Base-by-base conservation (phyloP, 192 early-diverging fungal species). In the Chytriomyces hyalinus region DNA sequence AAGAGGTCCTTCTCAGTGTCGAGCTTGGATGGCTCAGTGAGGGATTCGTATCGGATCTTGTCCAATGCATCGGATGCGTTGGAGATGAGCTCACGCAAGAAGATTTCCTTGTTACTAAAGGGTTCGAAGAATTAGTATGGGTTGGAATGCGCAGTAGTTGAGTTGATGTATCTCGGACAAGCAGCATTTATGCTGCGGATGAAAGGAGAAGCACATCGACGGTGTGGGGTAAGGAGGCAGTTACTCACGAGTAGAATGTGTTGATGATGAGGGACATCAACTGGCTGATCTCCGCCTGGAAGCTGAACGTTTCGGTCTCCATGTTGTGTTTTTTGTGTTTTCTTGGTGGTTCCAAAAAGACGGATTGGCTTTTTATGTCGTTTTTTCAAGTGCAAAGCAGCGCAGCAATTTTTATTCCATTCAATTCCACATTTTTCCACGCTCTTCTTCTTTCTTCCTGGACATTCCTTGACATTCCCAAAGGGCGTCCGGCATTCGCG, bases 181-280 rank as follows among this genome's bases (percentile, higher is more conserved):
- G 53, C 15, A 57, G 53, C 15, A 13, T 57, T 13, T 3, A 57
- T n/a, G 53, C 15, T 20, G 20, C 53, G 53, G 20, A 57, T 57
- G 53, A 13, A 20, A n/a, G 0, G 53, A 57, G 20, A 57, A 20
- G 2, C 3, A 57, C 53, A 5, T 57, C 4, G 53, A 0, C 57
- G 4, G 64, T 47, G 13, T 45, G 26, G 9, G 47, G 47, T 69
- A 9, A 17, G 24, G 46, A 48, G 67, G 67, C 9, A 2, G 28
- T 53, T 67, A 73, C 73, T 22, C 49, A 80, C 79, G 79, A 75
- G 89, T 98, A 98, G 87, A 99, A 96, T 80, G 98, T 97, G 92
- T 99, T 99, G 92, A 99, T 98, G 92, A 99, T 98, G 83, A 99
- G 92, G 80, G 92, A 94, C 98, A 99, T 99, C 88, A 99, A 87